phyloP scores from a whole-genome alignment of 768 basidiomycete species.

The Flagelloscypha sp. region DNA sequence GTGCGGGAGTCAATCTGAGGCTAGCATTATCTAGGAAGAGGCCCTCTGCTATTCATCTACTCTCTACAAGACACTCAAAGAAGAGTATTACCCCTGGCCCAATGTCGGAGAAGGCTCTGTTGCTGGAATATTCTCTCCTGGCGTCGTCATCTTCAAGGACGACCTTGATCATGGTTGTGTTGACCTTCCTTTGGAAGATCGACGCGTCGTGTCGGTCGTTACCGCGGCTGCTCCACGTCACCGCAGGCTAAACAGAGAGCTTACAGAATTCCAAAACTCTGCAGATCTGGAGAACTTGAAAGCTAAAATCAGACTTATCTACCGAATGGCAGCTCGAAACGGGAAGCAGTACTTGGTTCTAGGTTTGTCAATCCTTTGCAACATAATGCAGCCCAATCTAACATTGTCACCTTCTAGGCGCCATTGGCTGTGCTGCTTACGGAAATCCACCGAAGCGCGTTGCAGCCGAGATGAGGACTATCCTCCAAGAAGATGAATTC shows the following conservation, averaged over 20 bases:
- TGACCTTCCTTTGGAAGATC: conserved; percentile 11
- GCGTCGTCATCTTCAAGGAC: conserved; percentile 21
- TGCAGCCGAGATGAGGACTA: conserved; percentile 17
- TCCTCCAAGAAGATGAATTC: conserved; percentile 19
- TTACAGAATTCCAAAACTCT: conserved; percentile 4
- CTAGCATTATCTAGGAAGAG: conserved; percentile 14
- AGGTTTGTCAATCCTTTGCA: conserved; percentile 9
- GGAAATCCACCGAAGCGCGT: conserved; percentile 16
- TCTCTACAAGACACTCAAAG: conserved; percentile 15
- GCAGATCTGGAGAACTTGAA: conserved; percentile 10
- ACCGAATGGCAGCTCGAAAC: conserved; percentile 16
- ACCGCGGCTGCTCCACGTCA: conserved; percentile 18
- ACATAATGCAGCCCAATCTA: neutral
- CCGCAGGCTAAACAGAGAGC: conserved; percentile 11
- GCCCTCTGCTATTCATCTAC: conserved; percentile 21
- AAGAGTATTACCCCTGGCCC: conserved; percentile 18
- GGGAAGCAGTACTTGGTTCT: conserved; percentile 13
- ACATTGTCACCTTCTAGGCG: conserved; percentile 10
- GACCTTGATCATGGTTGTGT: conserved; percentile 18
- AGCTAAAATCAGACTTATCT: conserved; percentile 17
- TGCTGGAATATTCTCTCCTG: conserved; percentile 18
- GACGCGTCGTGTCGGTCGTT: conserved; percentile 16
- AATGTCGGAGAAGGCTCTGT: conserved; percentile 15
- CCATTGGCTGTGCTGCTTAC: conserved; percentile 22
- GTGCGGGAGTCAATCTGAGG: no score